phyloP scores from a whole-genome alignment of 2,329 filamentous ascomycete species.

The Fusarium sp. region DNA sequence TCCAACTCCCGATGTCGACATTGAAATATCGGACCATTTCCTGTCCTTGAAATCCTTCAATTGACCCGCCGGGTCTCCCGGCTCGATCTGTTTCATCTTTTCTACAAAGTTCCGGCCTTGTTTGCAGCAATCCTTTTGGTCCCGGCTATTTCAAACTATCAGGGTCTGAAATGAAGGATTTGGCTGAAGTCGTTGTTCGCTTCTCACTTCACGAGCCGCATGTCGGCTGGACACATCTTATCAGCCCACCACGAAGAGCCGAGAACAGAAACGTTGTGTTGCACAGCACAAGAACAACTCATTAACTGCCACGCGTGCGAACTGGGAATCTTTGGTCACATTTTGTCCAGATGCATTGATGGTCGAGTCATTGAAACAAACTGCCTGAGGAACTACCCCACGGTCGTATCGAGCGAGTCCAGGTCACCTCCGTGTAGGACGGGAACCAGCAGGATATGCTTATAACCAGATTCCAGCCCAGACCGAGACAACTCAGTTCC shows the following conservation, averaged over 20 bases:
- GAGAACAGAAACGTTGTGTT: constrained; percentile 21
- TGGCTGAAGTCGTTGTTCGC: constrained; percentile 13
- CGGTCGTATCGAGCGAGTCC: neutral
- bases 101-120: neutral
- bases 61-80: constrained; percentile 11
- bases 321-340: constrained; percentile 1
- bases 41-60: neutral
- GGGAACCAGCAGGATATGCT: neutral
- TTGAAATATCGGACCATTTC: constrained; percentile 33
- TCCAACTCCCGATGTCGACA: constrained; percentile 39
- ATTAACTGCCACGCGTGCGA: constrained; percentile 36
- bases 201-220: constrained; percentile 22
- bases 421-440: neutral
- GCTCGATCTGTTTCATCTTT: neutral
- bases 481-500: neutral
- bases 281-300: constrained; percentile 34
- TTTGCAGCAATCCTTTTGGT: neutral
- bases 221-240: constrained; percentile 4
- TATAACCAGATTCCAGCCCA: neutral
- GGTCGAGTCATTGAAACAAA: constrained; percentile 3
- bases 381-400: constrained; percentile 13
- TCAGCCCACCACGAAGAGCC: constrained; percentile 23
- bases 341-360: neutral
- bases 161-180: constrained; percentile 7
- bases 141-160: constrained; percentile 10